phyloP scores from a whole-genome alignment of 2,329 filamentous ascomycete species.

The Botryotinia calthae region DNA sequence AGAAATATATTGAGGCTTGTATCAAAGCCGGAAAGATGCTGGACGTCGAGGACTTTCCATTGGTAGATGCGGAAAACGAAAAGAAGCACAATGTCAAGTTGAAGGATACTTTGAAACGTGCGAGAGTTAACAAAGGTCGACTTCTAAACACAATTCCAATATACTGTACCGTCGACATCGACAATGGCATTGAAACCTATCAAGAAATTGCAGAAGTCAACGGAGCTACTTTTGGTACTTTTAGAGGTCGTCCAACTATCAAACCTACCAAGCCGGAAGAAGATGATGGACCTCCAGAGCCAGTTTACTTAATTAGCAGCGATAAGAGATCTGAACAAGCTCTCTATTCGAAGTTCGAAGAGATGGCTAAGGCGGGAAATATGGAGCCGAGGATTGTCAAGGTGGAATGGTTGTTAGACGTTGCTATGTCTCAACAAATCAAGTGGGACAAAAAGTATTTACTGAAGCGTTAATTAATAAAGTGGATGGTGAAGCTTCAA shows the following conservation, averaged over 20 bases:
- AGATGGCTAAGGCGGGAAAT: conserved; percentile 73
- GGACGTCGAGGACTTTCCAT: conserved; percentile 60
- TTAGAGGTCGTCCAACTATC: conserved; percentile 57
- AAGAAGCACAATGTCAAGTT: conserved; percentile 68
- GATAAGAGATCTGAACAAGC: conserved; percentile 63
- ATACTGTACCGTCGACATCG: conserved; percentile 79
- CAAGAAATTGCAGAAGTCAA: conserved; percentile 84
- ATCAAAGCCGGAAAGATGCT: conserved; percentile 67
- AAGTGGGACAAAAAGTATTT: conserved; percentile 64
- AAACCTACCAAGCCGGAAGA: conserved; percentile 61
- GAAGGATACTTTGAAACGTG: conserved; percentile 64
- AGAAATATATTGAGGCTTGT: conserved; percentile 74
- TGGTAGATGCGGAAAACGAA: conserved; percentile 73
- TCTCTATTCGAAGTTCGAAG: conserved; percentile 76
- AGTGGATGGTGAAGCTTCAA: not conserved
- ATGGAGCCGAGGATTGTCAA: conserved; percentile 79
- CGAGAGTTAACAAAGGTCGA: conserved; percentile 71
- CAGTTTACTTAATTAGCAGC: conserved; percentile 80
- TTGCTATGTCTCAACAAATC: conserved; percentile 84
- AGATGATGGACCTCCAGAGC: conserved; percentile 60
- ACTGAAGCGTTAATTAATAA: conserved; percentile 10
- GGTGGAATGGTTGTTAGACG: conserved; percentile 85
- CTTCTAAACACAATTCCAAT: conserved; percentile 75
- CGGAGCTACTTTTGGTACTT: conserved; percentile 77
- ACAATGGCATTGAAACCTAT: conserved; percentile 80